Conservation (phyloP, 228 moss, liverwort and hornwort species). For the Sphagnum fallax region DNA sequence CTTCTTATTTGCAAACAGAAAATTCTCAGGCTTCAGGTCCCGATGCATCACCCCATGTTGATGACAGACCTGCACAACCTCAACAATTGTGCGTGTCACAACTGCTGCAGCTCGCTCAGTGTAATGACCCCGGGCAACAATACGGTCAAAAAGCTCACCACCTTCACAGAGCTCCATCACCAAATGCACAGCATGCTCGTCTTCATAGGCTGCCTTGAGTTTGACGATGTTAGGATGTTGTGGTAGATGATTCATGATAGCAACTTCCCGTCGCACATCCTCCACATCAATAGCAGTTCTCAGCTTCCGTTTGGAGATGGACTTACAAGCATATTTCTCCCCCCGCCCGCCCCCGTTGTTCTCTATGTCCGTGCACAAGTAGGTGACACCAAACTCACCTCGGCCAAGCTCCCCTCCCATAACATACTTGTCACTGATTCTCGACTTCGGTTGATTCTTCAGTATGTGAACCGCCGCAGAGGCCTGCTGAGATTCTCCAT, state of each 20-base stretch:
- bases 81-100: constrained; percentile 48
- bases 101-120: constrained; percentile 46
- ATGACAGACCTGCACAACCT: constrained; percentile 66
- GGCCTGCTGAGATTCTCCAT: constrained; percentile 5
- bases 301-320: constrained; percentile 32
- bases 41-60: constrained; percentile 85
- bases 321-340: constrained; percentile 39
- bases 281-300: constrained; percentile 43
- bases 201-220: constrained; percentile 35
- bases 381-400: constrained; percentile 53
- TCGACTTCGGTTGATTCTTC: constrained; percentile 34
- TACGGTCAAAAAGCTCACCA: constrained; percentile 57
- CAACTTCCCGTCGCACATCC: constrained; percentile 48
- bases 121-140: constrained; percentile 51
- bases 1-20: constrained; percentile 78
- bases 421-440: constrained; percentile 31
- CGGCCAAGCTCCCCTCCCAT: constrained; percentile 56
- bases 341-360: constrained; percentile 9
- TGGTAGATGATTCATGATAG: constrained; percentile 38
- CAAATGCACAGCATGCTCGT: constrained; percentile 48
- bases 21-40: constrained; percentile 88
- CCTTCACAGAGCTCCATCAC: constrained; percentile 57
- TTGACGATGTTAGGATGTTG: constrained; percentile 41
- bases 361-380: constrained; percentile 46
- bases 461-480: constrained; percentile 21